phyloP scores from a whole-genome alignment of 805 yeast species.

The Candida ponderosae region DNA sequence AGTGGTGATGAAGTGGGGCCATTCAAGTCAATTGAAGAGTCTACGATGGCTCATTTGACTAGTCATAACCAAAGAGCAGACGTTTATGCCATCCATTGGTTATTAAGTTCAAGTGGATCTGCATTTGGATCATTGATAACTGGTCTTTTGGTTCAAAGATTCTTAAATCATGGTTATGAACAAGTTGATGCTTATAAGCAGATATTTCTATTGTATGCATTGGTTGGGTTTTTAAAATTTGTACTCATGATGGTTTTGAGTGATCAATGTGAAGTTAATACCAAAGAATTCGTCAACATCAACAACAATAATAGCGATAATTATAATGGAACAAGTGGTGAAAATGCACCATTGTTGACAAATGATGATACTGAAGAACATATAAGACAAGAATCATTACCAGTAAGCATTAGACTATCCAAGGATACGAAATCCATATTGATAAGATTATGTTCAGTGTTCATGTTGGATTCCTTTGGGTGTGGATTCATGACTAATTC shows the following conservation, averaged over 20 bases:
- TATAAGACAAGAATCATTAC: slow-evolving; percentile 11
- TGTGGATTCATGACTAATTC: slow-evolving; percentile 84
- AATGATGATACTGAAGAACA: slow-evolving; percentile 2
- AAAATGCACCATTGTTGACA: slow-evolving; percentile 18
- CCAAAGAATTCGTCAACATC: slow-evolving; percentile 9
- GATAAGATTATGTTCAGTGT: slow-evolving; percentile 44
- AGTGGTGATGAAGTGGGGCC: slow-evolving; percentile 91
- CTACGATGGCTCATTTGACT: slow-evolving; percentile 73
- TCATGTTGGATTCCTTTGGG: slow-evolving; percentile 83
- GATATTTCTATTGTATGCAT: slow-evolving; percentile 49
- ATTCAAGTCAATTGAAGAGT: slow-evolving; percentile 78
- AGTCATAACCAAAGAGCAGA: slow-evolving; percentile 58
- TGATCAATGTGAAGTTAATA: slow-evolving; percentile 40
- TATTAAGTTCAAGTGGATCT: slow-evolving; percentile 62
- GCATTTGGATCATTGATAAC: slow-evolving; percentile 64
- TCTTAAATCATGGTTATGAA: slow-evolving; percentile 27
- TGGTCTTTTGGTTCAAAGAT: slow-evolving; percentile 49
- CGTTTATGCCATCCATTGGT: slow-evolving; percentile 66
- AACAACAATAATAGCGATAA: slow-evolving; percentile 12
- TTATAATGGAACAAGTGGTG: slow-evolving; percentile 17
- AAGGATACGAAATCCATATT: slow-evolving; percentile 33
- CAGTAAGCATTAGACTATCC: slow-evolving; percentile 16
- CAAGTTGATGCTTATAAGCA: slow-evolving; percentile 41
- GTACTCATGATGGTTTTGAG: slow-evolving; percentile 42
- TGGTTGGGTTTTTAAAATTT: slow-evolving; percentile 45